phyloP scores from a whole-genome alignment of 768 basidiomycete species.

The Rhodotorula paludigena region DNA sequence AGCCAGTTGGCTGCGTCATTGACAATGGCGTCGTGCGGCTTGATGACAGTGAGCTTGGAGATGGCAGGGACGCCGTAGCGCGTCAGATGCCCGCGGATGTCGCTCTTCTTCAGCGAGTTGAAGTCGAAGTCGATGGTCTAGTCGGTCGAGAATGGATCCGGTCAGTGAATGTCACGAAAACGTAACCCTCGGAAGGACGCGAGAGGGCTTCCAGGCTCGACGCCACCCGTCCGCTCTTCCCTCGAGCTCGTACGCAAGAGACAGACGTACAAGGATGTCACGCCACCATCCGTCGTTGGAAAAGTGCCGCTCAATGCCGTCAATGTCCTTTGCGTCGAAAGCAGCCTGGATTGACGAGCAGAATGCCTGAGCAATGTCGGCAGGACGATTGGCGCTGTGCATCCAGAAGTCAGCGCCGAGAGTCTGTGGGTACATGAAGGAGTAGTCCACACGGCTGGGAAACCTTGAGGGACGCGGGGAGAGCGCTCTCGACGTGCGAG shows the following conservation, averaged over 20 bases:
- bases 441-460: too few relatives aligned
- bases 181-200: too few relatives aligned
- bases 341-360: constrained; percentile 18
- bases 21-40: constrained; percentile 31
- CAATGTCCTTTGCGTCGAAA: constrained; percentile 23
- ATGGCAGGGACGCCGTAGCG: constrained; percentile 37
- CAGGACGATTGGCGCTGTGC: not conserved
- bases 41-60: constrained; percentile 17
- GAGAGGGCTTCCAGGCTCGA: too few relatives aligned
- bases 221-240: too few relatives aligned
- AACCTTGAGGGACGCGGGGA: not conserved
- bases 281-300: constrained; percentile 40
- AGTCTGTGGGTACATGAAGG: too few relatives aligned
- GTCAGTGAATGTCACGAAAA: not conserved
- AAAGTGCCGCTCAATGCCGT: constrained; percentile 37
- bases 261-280: constrained; percentile 33
- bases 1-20: constrained; percentile 37
- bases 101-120: constrained; percentile 33
- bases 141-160: not conserved
- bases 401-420: too few relatives aligned
- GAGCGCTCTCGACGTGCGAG: constrained; percentile 13
- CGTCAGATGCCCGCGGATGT: constrained; percentile 35
- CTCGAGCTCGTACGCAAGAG: too few relatives aligned
- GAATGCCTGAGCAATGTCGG: constrained; percentile 18
- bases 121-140: constrained; percentile 38